phyloP scores from a whole-genome alignment of 306 rosid species.

The Trichosanthes cucumerina region DNA sequence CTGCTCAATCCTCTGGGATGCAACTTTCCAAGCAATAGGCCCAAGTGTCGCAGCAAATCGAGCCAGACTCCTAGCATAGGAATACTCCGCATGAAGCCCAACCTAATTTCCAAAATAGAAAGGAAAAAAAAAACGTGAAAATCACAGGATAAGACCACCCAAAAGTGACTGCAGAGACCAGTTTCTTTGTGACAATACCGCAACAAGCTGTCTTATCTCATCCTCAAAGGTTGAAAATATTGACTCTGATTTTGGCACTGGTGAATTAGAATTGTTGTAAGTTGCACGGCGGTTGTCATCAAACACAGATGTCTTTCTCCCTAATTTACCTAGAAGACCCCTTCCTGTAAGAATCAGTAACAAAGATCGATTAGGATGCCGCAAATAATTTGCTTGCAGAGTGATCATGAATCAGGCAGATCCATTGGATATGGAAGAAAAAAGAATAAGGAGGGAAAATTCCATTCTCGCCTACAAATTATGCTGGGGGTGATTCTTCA shows the following conservation, averaged over 20 bases:
- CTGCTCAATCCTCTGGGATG: slow-evolving; percentile 81
- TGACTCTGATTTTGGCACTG: slow-evolving; percentile 55
- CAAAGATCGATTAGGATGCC: background rate
- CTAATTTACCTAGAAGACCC: slow-evolving; percentile 50
- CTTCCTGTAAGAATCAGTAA: slow-evolving; percentile 44
- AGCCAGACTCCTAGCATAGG: slow-evolving; percentile 96
- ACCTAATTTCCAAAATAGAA: slow-evolving; percentile 41
- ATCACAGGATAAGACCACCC: slow-evolving; percentile 7
- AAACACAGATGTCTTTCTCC: slow-evolving; percentile 51
- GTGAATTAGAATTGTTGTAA: slow-evolving; percentile 43
- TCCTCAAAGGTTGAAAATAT: slow-evolving; percentile 68
- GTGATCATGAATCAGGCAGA: background rate
- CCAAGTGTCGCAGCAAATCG: slow-evolving; percentile 90
- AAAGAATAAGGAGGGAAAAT: background rate
- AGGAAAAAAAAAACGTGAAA: slow-evolving; percentile 7
- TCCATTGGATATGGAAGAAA: background rate
- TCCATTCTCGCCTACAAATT: background rate
- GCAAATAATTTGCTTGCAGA: background rate
- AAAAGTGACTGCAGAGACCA: background rate
- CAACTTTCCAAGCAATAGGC: slow-evolving; percentile 84
- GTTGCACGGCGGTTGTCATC: slow-evolving; percentile 84
- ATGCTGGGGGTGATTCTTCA: background rate
- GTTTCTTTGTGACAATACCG: slow-evolving; percentile 43
- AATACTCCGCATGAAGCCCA: slow-evolving; percentile 92
- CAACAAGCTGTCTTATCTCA: slow-evolving; percentile 82